Percentiles rank a stretch among this genome's conserved stretches.
These are phyloP conservation scores for Candida sanyaensis DNA, from an alignment of 1,139 yeast species.

Conservation along the genomic window DNA sequence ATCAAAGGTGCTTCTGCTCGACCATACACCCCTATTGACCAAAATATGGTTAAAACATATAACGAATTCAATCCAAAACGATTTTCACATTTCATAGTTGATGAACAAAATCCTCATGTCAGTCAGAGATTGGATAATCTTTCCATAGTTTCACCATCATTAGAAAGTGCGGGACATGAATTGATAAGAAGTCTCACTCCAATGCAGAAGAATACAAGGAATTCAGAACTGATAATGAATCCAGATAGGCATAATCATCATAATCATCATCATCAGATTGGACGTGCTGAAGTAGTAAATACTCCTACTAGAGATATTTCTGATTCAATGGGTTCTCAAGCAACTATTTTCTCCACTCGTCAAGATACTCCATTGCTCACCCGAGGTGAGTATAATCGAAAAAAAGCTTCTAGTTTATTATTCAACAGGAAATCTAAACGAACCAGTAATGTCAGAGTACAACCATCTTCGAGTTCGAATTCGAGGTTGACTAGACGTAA, in stretches of 20 bases:
- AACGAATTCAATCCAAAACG: slow-evolving; percentile 30
- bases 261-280: neutral
- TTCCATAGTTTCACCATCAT: slow-evolving; percentile 26
- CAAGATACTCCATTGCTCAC: slow-evolving; percentile 8
- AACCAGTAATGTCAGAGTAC: slow-evolving; percentile 14
- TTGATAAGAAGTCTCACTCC: slow-evolving; percentile 3
- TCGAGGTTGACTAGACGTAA: slow-evolving; percentile 29
- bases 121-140: slow-evolving; percentile 28
- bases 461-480: slow-evolving; percentile 9
- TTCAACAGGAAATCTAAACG: slow-evolving; percentile 13
- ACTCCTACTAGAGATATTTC: slow-evolving; percentile 27
- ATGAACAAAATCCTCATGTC: slow-evolving; percentile 34
- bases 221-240: slow-evolving; percentile 1
- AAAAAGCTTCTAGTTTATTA: slow-evolving; percentile 1
- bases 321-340: slow-evolving; percentile 46
- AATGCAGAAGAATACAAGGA: neutral
- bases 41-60: neutral
- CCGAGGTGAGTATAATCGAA: neutral
- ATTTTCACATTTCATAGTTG: slow-evolving; percentile 44
- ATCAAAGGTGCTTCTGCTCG: too few species aligned
- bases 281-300: neutral
- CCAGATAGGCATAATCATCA: neutral
- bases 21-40: neutral
- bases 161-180: slow-evolving; percentile 21
- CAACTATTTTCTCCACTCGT: slow-evolving; percentile 48